A percentile compares a stretch with the other conserved stretches of the same genome.
These are phyloP conservation scores for Botryotinia convoluta DNA, from an alignment of 2,329 filamentous ascomycete genomes.

Conservation along the genomic window DNA sequence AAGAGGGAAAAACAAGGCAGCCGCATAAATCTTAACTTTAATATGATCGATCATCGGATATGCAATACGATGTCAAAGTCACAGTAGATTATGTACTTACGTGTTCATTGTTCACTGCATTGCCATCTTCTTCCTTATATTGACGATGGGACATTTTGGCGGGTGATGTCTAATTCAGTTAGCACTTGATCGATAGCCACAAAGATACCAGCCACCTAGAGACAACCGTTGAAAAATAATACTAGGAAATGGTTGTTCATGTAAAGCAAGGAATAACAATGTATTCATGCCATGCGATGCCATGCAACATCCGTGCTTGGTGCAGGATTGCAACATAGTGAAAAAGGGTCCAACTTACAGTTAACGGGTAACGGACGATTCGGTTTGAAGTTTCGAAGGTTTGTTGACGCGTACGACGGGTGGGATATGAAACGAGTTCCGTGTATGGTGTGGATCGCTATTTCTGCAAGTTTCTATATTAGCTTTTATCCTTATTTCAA, in stretches of 20 bases:
- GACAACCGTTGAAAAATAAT: slow-evolving; percentile 1
- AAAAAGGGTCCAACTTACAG: slow-evolving; percentile 30
- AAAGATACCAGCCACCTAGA: slow-evolving; percentile 21
- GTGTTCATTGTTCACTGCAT: slow-evolving; percentile 41
- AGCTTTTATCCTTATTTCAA: slow-evolving; percentile 24
- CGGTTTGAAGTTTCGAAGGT: slow-evolving; percentile 1
- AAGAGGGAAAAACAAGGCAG: not conserved
- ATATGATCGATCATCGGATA: slow-evolving; percentile 8
- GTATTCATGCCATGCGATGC: slow-evolving; percentile 27
- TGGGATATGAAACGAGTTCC: slow-evolving; percentile 29
- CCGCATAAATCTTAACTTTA: slow-evolving; percentile 11
- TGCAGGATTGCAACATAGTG: slow-evolving; percentile 21
- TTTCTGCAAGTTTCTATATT: slow-evolving; percentile 28
- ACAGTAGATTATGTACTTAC: slow-evolving; percentile 42
- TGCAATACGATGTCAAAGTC: slow-evolving; percentile 15
- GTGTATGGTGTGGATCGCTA: slow-evolving; percentile 22
- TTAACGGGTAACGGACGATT: not conserved
- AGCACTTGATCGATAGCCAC: slow-evolving; percentile 26
- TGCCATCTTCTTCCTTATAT: slow-evolving; percentile 48
- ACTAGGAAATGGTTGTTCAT: slow-evolving; percentile 16
- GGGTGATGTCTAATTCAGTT: slow-evolving; percentile 23
- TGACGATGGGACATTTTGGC: slow-evolving; percentile 38
- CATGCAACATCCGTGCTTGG: slow-evolving; percentile 34
- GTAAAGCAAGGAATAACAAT: slow-evolving; percentile 25
- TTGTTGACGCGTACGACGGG: slow-evolving; percentile 21